These are phyloP conservation scores for Cercospora berteroae DNA, from an alignment of 2,329 filamentous ascomycete species.

Conservation along the genomic window DNA sequence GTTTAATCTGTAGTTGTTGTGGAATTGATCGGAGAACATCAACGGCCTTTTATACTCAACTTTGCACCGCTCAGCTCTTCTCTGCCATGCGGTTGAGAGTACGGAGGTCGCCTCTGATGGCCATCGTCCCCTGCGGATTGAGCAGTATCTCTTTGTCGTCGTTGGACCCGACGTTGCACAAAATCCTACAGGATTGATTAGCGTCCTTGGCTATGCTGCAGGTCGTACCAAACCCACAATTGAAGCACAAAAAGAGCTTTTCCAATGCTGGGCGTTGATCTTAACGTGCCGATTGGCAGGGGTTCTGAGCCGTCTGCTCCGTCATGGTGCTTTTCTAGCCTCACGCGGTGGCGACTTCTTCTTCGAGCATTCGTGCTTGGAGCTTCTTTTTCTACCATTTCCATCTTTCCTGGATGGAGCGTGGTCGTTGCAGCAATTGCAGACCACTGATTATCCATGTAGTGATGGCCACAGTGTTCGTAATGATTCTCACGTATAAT, in stretches of 20 bases:
- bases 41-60: not conserved
- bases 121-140: not conserved
- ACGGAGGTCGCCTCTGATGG: not conserved
- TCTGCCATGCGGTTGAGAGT: not conserved
- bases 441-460: too few relatives aligned
- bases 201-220: not conserved
- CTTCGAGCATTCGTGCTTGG: too few relatives aligned
- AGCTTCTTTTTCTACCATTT: too few relatives aligned
- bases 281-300: not conserved
- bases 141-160: not conserved
- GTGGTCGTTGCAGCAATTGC: too few relatives aligned
- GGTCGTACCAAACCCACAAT: not conserved
- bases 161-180: not conserved
- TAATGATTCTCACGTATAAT: too few relatives aligned
- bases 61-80: not conserved
- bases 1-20: not conserved
- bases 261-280: not conserved
- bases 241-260: not conserved
- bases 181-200: not conserved
- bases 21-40: not conserved
- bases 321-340: not conserved
- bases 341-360: too few relatives aligned
- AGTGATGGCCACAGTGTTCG: too few relatives aligned
- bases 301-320: not conserved
- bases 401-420: too few relatives aligned